A percentile compares a stretch with the other conserved stretches of the same genome.
phyloP scores from a whole-genome alignment of 257 asterid species.

The Solanum lycopersicoides region DNA sequence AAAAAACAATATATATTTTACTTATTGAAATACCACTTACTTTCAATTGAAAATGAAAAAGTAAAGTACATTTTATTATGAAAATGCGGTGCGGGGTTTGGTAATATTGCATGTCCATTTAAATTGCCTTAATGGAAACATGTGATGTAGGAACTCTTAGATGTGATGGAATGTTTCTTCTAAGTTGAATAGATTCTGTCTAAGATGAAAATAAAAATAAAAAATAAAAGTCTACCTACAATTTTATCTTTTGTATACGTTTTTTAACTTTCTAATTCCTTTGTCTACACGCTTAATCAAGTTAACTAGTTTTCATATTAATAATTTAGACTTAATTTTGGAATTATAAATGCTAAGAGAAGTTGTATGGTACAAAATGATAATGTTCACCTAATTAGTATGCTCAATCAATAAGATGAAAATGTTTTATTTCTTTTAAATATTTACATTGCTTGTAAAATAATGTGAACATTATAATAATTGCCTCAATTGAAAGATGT shows the following conservation, averaged over 20 bases:
- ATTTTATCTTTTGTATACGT: too few species aligned
- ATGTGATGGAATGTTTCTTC: background rate
- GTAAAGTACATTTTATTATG: background rate
- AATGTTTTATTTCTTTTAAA: background rate
- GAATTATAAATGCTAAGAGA: background rate
- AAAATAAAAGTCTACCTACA: background rate
- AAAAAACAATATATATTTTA: too few species aligned
- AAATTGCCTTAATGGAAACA: background rate
- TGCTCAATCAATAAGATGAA: background rate
- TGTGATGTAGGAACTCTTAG: too few species aligned
- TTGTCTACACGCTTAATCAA: background rate
- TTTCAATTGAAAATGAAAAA: too few species aligned
- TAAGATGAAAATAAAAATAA: too few species aligned
- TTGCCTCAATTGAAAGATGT: background rate
- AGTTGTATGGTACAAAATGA: background rate
- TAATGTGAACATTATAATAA: background rate
- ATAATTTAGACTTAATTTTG: background rate
- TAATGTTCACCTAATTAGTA: background rate
- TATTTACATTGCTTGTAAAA: too few species aligned
- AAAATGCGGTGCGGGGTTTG: background rate
- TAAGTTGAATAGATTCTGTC: too few species aligned
- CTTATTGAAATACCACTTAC: background rate
- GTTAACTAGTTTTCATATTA: background rate
- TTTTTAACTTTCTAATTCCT: background rate
- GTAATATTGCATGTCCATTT: background rate